A percentile compares a stretch with the other conserved stretches of the same genome.
Conservation (phyloP, 148 eudicot species). For the Simmondsia chinensis region DNA sequence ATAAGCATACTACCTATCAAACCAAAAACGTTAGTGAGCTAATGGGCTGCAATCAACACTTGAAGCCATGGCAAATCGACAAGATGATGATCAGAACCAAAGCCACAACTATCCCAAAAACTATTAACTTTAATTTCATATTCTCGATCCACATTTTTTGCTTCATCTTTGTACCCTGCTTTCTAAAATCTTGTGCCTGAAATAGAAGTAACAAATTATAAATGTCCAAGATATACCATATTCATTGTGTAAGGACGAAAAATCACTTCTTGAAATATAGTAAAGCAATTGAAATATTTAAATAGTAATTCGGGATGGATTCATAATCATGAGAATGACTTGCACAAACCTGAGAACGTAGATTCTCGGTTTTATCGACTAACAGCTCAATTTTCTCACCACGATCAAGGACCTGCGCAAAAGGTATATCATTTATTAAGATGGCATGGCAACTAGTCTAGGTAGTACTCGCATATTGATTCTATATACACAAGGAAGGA, state of each 20-base stretch:
- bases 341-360: constrained; percentile 20
- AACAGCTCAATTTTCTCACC: constrained; percentile 26
- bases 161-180: constrained; percentile 22
- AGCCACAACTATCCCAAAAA: constrained; percentile 6
- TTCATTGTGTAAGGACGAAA: no score
- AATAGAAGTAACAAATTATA: not conserved
- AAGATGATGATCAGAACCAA: constrained; percentile 9
- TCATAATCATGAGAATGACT: no score
- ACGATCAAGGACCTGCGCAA: constrained; percentile 22
- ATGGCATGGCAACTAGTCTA: no score
- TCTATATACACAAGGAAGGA: no score
- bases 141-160: constrained; percentile 20
- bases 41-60: no score
- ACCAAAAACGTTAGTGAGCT: no score
- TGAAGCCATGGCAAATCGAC: constrained; percentile 7
- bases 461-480: no score
- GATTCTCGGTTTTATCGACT: constrained; percentile 24
- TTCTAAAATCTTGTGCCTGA: constrained; percentile 25
- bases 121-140: constrained; percentile 23
- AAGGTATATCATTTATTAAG: no score
- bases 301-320: no score
- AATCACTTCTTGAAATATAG: no score
- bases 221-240: not conserved
- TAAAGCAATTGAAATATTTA: no score
- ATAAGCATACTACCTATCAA: no score